A percentile compares a stretch with the other conserved stretches of the same genome.
Evolutionary conservation across 23 red algal genomes (phyloP).

Genomic region (Gracilaria gracilis): DNA sequence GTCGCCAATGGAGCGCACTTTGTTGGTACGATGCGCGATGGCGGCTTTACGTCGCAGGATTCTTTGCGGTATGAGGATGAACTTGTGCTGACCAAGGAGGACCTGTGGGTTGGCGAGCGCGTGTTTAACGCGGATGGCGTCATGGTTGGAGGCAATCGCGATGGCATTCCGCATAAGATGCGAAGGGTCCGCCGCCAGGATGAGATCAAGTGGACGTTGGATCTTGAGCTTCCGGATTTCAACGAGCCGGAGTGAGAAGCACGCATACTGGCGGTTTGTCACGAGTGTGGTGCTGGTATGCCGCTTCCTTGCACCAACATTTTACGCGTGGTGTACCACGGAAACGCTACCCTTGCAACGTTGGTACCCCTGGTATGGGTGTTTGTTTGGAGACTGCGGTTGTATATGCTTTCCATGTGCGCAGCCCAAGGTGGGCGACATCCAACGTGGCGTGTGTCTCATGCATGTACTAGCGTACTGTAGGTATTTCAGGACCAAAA

Average conservation of each 20-base stretch:
- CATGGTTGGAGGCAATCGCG: constrained; percentile 65
- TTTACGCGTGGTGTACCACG: no score
- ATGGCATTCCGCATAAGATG: constrained; percentile 78
- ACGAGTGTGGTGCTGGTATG: no score
- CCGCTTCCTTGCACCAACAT: no score
- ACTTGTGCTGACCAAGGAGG: constrained; percentile 64
- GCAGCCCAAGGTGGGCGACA: no score
- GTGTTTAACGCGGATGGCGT: constrained; percentile 57
- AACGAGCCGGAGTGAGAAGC: constrained; percentile 30
- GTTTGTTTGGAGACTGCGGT: no score
- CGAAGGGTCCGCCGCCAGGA: constrained; percentile 43
- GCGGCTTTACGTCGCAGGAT: constrained; percentile 36
- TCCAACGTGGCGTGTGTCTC: no score
- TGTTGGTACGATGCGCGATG: constrained; percentile 62
- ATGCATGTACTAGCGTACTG: no score
- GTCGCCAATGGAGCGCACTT: constrained; percentile 62
- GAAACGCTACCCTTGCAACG: no score
- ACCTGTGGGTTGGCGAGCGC: constrained; percentile 71
- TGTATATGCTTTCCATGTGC: no score
- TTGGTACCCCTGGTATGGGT: no score
- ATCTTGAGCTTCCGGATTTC: constrained; percentile 37
- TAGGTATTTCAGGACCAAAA: no score
- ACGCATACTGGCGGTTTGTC: no score
- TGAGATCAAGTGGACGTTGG: constrained; percentile 73
- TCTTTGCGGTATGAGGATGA: constrained; percentile 65